Percentiles rank a stretch among this genome's conserved stretches.
Evolutionary conservation across 176 grass and related monocot species (phyloP).

Genomic region (Luzula sylvatica): DNA sequence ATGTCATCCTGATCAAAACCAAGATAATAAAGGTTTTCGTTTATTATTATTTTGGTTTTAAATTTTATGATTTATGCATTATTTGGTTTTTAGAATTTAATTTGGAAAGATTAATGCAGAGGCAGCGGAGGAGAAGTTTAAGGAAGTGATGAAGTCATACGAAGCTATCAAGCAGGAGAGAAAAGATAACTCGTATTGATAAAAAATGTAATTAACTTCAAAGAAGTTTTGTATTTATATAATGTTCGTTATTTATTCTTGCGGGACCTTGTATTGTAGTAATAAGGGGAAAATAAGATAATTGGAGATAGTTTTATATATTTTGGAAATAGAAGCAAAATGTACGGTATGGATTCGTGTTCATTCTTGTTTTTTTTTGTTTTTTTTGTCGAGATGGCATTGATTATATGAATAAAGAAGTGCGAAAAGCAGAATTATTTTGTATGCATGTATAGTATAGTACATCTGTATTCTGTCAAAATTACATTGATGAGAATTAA

Average conservation of each 20-base stretch:
- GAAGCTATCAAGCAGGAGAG: constrained; percentile 86
- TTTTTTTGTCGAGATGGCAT: too few species aligned
- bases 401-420: too few species aligned
- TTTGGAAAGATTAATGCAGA: constrained; percentile 32
- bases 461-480: too few species aligned
- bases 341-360: too few species aligned
- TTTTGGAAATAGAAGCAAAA: too few species aligned
- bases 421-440: too few species aligned
- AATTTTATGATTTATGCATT: neutral
- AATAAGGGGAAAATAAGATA: neutral
- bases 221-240: neutral
- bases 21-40: constrained; percentile 71
- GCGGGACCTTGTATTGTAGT: neutral
- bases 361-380: too few species aligned
- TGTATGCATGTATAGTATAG: too few species aligned
- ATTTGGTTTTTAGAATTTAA: neutral
- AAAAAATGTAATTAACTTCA: neutral
- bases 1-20: constrained; percentile 97
- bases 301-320: neutral
- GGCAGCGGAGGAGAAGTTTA: constrained; percentile 72
- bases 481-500: too few species aligned
- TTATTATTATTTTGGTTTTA: neutral
- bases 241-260: neutral
- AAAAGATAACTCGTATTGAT: constrained; percentile 38
- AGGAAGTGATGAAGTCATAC: constrained; percentile 83